These are phyloP conservation scores for Amanita molliuscula DNA, from an alignment of 768 basidiomycete genomes.

Conservation along the genomic window DNA sequence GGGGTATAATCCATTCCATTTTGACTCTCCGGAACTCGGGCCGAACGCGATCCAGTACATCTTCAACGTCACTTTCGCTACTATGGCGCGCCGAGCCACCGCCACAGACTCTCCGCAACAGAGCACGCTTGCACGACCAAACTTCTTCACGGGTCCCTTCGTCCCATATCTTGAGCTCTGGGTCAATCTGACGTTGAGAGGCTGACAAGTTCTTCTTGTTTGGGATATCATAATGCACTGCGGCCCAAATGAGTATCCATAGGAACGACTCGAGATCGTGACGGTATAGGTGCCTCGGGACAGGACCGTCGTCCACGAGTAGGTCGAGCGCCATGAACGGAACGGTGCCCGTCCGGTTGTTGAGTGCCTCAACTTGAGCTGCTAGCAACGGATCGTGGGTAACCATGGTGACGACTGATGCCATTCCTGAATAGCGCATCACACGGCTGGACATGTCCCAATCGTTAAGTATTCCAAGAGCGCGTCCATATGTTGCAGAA, in stretches of 20 bases:
- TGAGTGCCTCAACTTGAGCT: conserved; percentile 1
- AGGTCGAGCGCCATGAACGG: conserved; percentile 21
- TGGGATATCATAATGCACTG: conserved; percentile 12
- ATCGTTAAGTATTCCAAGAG: conserved; percentile 17
- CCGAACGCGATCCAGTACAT: conserved; percentile 2
- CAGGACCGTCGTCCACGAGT: conserved; percentile 8
- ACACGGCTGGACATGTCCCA: conserved; percentile 15
- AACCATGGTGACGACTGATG: conserved; percentile 4
- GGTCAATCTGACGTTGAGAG: neutral
- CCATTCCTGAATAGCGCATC: conserved; percentile 1
- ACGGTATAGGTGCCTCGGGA: conserved; percentile 14
- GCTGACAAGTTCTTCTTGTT: conserved; percentile 3
- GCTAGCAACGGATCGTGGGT: neutral
- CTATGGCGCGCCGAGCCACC: neutral
- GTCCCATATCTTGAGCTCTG: conserved; percentile 5
- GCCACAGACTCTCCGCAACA: conserved; percentile 1
- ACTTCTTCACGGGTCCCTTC: neutral
- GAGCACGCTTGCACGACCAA: conserved; percentile 1
- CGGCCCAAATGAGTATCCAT: conserved; percentile 16
- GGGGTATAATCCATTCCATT: conserved; percentile 10
- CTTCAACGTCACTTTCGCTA: neutral
- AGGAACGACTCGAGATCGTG: conserved; percentile 19
- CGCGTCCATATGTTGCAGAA: neutral
- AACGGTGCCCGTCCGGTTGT: conserved; percentile 15
- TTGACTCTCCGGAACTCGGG: conserved; percentile 4